Conservation (phyloP, 495 filamentous ascomycete species). For the Aspergillus ostianus region DNA sequence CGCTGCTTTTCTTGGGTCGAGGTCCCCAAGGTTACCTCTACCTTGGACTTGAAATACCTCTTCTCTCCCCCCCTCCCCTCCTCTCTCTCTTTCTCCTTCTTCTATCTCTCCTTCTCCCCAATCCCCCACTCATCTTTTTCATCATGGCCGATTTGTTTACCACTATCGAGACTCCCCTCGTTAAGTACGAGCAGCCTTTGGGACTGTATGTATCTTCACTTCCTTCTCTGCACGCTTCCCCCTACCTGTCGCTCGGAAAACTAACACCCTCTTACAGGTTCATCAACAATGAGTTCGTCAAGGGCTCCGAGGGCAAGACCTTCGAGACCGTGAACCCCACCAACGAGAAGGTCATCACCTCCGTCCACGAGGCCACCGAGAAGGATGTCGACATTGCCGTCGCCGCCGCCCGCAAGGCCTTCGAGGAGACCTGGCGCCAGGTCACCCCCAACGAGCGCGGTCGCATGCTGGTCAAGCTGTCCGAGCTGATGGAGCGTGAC, state of each 20-base stretch:
- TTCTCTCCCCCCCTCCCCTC: background rate
- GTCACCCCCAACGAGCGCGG: conserved; percentile 76
- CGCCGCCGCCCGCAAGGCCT: conserved; percentile 82
- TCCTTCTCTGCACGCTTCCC: background rate
- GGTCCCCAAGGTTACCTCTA: too few species aligned
- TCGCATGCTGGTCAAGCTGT: conserved; percentile 72
- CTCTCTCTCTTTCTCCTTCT: conserved; percentile 1
- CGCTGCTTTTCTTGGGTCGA: too few species aligned
- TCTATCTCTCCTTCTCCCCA: conserved; percentile 3
- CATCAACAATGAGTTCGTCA: conserved; percentile 97
- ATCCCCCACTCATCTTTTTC: conserved; percentile 7
- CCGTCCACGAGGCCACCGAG: conserved; percentile 88
- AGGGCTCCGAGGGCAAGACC: conserved; percentile 75
- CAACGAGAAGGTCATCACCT: conserved; percentile 66
- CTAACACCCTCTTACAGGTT: conserved; percentile 57
- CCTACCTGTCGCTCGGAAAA: background rate
- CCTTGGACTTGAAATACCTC: too few species aligned
- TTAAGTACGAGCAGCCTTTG: conserved; percentile 78
- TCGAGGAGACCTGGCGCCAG: conserved; percentile 74
- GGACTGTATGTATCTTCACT: conserved; percentile 68
- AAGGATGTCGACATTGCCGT: conserved; percentile 86
- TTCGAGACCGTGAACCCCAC: conserved; percentile 74
- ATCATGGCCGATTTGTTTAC: conserved; percentile 39
- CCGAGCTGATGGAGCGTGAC: conserved; percentile 83
- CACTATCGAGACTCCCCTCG: conserved; percentile 39